Percentiles rank a stretch among this genome's conserved stretches.
Conservation (phyloP, 257 asterid species). For the Plantago major region DNA sequence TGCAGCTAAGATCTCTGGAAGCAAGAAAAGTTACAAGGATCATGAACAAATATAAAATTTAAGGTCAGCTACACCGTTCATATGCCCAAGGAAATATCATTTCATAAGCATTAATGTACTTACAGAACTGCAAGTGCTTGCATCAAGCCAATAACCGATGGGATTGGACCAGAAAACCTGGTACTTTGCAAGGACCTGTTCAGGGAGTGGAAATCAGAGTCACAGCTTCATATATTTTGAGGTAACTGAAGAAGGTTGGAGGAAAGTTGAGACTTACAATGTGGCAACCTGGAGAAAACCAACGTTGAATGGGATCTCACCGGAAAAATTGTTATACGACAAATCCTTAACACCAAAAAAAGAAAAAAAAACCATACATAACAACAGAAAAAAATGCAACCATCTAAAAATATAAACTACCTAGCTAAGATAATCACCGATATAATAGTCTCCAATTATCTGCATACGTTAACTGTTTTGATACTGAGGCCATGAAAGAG, state of each 20-base stretch:
- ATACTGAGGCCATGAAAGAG: no score
- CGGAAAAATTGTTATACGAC: conserved; percentile 75
- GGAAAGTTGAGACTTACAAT: conserved; percentile 48
- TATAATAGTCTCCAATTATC: no score
- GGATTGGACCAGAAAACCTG: conserved; percentile 66
- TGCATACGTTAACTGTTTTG: no score
- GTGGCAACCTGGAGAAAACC: conserved; percentile 99
- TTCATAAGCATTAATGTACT: conserved; percentile 31
- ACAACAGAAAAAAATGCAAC: no score
- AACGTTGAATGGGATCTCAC: conserved; percentile 87
- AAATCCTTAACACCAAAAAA: conserved; percentile 53
- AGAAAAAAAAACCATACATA: no score
- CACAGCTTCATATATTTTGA: no score
- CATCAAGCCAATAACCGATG: conserved; percentile 92
- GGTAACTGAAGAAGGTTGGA: not conserved
- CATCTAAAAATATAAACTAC: no score
- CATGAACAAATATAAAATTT: not conserved
- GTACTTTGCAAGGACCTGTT: conserved; percentile 56
- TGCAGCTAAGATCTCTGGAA: conserved; percentile 81
- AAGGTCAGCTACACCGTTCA: no score
- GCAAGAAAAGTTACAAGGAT: not conserved
- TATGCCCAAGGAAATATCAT: no score
- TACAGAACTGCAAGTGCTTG: conserved; percentile 99
- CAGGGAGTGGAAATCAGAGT: no score
- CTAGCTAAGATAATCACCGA: no score